A percentile compares a stretch with the other conserved stretches of the same genome.
Evolutionary conservation across 2,329 filamentous ascomycete genomes (phyloP).

Genomic region (Penicillium sclerotigenum): DNA sequence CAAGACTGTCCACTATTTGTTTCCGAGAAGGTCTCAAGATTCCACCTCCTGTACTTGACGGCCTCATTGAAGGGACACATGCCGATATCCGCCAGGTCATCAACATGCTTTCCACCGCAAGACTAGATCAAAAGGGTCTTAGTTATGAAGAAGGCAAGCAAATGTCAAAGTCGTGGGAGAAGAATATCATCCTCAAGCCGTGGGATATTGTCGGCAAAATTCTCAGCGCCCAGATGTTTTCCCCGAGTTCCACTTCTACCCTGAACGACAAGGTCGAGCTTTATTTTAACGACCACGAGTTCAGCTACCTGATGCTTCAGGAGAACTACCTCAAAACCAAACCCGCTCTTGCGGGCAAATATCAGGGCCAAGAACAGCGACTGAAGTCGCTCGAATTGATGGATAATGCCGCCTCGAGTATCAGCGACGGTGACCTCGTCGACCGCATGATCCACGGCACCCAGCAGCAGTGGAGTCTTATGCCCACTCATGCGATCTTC

Average conservation of each 20-base stretch:
- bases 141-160: constrained; percentile 81
- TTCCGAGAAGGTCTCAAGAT: constrained; percentile 88
- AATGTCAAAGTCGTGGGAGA: constrained; percentile 98
- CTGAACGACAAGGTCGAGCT: constrained; percentile 97
- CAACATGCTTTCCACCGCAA: constrained; percentile 95
- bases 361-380: constrained; percentile 65
- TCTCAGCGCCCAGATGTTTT: constrained; percentile 81
- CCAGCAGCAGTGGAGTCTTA: constrained; percentile 96
- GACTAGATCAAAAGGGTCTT: constrained; percentile 77
- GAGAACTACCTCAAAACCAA: constrained; percentile 92
- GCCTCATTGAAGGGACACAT: constrained; percentile 90
- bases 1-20: constrained; percentile 91
- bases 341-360: constrained; percentile 63
- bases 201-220: constrained; percentile 98
- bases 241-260: constrained; percentile 75
- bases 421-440: constrained; percentile 93
- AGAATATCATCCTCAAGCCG: constrained; percentile 91
- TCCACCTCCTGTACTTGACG: constrained; percentile 77
- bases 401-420: constrained; percentile 87
- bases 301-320: constrained; percentile 95
- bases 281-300: constrained; percentile 99
- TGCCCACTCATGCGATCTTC: constrained; percentile 94
- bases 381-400: constrained; percentile 82
- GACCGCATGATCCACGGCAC: constrained; percentile 98
- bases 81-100: constrained; percentile 97